A percentile compares a stretch with the other conserved stretches of the same genome.
Evolutionary conservation across 352 stramenopile genomes (phyloP).

Genomic region (Globisporangium cederbergense): DNA sequence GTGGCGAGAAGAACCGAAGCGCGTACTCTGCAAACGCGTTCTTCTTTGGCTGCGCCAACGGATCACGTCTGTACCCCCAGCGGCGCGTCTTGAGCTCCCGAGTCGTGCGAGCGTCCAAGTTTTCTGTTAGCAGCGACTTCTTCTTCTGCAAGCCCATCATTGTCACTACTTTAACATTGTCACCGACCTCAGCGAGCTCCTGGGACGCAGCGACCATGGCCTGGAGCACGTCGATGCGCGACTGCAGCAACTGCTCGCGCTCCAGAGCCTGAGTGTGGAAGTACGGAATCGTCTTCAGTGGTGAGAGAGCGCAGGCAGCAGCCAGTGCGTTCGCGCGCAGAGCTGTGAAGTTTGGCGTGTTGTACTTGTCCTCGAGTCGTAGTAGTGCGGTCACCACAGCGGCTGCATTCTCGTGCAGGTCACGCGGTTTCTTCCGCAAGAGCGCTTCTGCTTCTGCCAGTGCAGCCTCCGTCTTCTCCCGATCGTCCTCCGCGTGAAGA

Average conservation of each 20-base stretch:
- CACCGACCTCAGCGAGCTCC: conserved; percentile 59
- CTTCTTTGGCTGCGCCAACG: conserved; percentile 37
- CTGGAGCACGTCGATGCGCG: conserved; percentile 60
- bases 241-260: conserved; percentile 72
- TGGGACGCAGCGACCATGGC: conserved; percentile 53
- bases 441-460: conserved; percentile 53
- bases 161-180: conserved; percentile 16
- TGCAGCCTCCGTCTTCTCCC: conserved; percentile 49
- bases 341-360: conserved; percentile 45
- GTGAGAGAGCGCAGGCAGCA: conserved; percentile 44
- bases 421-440: conserved; percentile 47
- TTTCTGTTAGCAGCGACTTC: conserved; percentile 48
- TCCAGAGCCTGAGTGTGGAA: conserved; percentile 64
- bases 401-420: conserved; percentile 58
- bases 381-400: conserved; percentile 53
- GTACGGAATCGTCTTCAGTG: conserved; percentile 42
- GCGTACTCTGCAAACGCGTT: conserved; percentile 66
- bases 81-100: conserved; percentile 58
- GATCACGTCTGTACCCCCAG: conserved; percentile 66
- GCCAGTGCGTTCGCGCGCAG: conserved; percentile 47
- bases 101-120: conserved; percentile 43
- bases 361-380: conserved; percentile 73
- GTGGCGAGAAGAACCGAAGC: conserved; percentile 67
- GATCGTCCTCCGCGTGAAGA: conserved; percentile 55
- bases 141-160: not conserved